phyloP scores from a whole-genome alignment of 1,284 basidiomycete species.

The Nidula niveotomentosa region DNA sequence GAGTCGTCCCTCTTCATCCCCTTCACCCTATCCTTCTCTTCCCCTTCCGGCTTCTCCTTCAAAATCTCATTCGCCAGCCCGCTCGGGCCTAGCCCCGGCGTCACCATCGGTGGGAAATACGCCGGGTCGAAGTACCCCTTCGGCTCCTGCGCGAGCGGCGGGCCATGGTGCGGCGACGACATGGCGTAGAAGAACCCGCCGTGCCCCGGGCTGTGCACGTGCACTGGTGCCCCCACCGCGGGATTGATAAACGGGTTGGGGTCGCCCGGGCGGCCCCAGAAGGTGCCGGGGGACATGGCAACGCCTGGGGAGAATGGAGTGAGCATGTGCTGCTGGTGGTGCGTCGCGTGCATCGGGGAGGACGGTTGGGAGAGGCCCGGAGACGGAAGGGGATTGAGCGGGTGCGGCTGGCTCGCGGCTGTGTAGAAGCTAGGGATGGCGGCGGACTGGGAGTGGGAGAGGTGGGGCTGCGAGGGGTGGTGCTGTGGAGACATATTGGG shows the following conservation, averaged over 20 bases:
- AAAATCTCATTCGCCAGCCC: slow-evolving; percentile 42
- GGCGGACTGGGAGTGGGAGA: background rate
- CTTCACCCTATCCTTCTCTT: slow-evolving; percentile 7
- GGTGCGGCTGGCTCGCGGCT: slow-evolving; percentile 1
- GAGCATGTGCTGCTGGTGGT: slow-evolving; percentile 15
- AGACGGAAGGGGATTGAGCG: slow-evolving; percentile 7
- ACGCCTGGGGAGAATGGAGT: slow-evolving; percentile 58
- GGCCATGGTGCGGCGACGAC: slow-evolving; percentile 13
- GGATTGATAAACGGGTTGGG: slow-evolving; percentile 64
- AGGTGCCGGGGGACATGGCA: slow-evolving; percentile 71
- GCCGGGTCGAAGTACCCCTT: slow-evolving; percentile 38
- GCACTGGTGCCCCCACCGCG: slow-evolving; percentile 69
- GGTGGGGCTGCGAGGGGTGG: background rate
- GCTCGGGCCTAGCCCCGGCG: slow-evolving; percentile 8
- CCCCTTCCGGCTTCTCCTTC: slow-evolving; percentile 18
- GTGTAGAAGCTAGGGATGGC: background rate
- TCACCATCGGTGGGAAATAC: slow-evolving; percentile 24
- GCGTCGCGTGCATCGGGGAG: background rate
- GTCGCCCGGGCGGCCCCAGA: slow-evolving; percentile 58
- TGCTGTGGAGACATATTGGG: background rate
- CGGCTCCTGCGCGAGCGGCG: slow-evolving; percentile 23
- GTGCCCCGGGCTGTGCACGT: slow-evolving; percentile 22
- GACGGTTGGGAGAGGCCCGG: slow-evolving; percentile 5
- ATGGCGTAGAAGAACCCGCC: slow-evolving; percentile 40
- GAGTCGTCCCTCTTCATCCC: background rate